phyloP scores from a whole-genome alignment of 352 stramenopile genomes.

The Phytophthora agathidicida region DNA sequence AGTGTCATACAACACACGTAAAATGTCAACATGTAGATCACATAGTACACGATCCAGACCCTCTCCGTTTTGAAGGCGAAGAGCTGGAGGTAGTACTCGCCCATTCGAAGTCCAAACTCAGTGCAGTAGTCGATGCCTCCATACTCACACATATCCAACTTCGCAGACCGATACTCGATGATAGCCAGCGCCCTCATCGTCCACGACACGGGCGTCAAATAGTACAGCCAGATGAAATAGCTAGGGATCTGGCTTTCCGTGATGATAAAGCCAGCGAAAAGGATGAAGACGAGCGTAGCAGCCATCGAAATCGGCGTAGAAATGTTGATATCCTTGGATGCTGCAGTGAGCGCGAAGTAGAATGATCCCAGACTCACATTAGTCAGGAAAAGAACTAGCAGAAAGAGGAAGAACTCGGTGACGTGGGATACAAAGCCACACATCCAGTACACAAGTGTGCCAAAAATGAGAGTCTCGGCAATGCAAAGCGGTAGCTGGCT shows the following conservation, averaged over 20 bases:
- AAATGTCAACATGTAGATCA: conserved; percentile 41
- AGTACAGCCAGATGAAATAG: conserved; percentile 72
- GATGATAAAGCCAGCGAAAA: conserved; percentile 64
- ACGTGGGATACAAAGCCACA: conserved; percentile 60
- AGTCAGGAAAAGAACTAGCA: conserved; percentile 56
- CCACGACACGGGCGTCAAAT: conserved; percentile 64
- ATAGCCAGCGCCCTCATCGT: conserved; percentile 41
- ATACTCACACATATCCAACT: conserved; percentile 45
- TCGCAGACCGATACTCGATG: conserved; percentile 45
- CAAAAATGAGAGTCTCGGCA: conserved; percentile 80
- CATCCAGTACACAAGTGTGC: conserved; percentile 87
- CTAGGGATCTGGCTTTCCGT: conserved; percentile 52
- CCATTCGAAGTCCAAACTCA: conserved; percentile 31
- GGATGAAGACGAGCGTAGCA: conserved; percentile 49
- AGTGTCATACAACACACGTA: conserved; percentile 41
- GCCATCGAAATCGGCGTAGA: conserved; percentile 54
- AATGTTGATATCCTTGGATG: conserved; percentile 40
- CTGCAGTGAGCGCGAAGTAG: conserved; percentile 57
- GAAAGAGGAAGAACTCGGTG: conserved; percentile 48
- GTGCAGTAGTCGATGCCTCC: conserved; percentile 45
- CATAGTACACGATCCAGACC: conserved; percentile 41
- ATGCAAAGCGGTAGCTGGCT: conserved; percentile 45
- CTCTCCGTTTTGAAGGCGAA: conserved; percentile 49
- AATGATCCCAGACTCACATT: conserved; percentile 58
- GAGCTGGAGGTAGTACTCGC: conserved; percentile 39